Conservation (phyloP, 768 basidiomycete genomes). For the Rickenella mellea region DNA sequence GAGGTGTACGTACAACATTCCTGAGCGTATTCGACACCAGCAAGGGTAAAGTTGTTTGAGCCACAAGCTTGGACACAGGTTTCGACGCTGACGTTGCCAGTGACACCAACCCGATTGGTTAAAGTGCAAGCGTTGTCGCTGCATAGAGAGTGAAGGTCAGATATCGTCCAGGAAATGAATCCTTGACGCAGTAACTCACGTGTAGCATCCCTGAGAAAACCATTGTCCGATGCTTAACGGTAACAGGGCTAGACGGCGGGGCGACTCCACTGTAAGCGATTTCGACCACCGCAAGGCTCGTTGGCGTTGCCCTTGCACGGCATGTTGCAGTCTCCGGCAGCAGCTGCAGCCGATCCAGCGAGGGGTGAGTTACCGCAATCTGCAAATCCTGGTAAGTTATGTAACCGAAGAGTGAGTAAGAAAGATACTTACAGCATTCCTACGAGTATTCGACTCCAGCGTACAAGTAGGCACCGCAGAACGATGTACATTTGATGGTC, state of each 20-base stretch:
- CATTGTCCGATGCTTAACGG: slow-evolving; percentile 53
- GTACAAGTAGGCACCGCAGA: slow-evolving; percentile 43
- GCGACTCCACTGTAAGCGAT: slow-evolving; percentile 49
- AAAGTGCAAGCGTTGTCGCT: slow-evolving; percentile 6
- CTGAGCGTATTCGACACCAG: slow-evolving; percentile 32
- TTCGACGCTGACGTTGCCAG: slow-evolving; percentile 41
- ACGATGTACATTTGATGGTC: slow-evolving; percentile 45
- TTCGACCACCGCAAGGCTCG: no score
- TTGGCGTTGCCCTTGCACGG: no score
- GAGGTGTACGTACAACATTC: slow-evolving; percentile 55
- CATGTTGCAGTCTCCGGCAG: no score
- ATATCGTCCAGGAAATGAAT: slow-evolving; percentile 2
- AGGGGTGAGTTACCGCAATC: no score
- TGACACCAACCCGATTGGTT: slow-evolving; percentile 13
- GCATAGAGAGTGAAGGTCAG: no score
- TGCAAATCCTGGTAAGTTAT: no score
- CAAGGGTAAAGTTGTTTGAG: slow-evolving; percentile 32
- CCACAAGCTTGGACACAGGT: slow-evolving; percentile 56
- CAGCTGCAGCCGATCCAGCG: no score
- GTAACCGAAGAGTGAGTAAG: no score
- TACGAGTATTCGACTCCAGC: slow-evolving; percentile 68
- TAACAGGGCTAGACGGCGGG: slow-evolving; percentile 47
- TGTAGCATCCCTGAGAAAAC: slow-evolving; percentile 66
- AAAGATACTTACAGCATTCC: slow-evolving; percentile 52
- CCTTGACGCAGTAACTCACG: slow-evolving; percentile 26